A percentile compares a stretch with the other conserved stretches of the same genome.
phyloP scores from a whole-genome alignment of 768 basidiomycete genomes.

The Dacryopinax primogenitus region DNA sequence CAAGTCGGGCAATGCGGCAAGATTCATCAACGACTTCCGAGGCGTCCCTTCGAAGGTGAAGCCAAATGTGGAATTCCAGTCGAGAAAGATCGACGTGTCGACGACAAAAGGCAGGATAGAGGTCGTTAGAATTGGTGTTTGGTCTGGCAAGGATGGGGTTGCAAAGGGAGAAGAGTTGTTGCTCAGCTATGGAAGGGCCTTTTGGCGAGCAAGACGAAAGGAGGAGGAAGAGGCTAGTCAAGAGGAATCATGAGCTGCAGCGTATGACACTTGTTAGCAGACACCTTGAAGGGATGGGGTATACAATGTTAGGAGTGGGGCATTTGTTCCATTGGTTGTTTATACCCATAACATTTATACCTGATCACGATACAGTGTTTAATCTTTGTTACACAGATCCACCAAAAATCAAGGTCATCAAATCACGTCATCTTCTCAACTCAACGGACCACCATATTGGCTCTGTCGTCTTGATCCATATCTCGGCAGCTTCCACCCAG shows the following conservation, averaged over 20 bases:
- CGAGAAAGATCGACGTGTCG: slow-evolving; percentile 32
- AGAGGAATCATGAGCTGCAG: background rate
- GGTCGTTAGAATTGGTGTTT: slow-evolving; percentile 56
- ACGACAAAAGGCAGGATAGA: slow-evolving; percentile 40
- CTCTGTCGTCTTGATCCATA: slow-evolving; percentile 61
- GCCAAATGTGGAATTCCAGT: slow-evolving; percentile 56
- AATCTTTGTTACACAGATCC: too few relatives aligned
- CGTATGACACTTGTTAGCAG: too few relatives aligned
- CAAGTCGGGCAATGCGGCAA: slow-evolving; percentile 66
- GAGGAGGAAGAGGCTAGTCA: background rate
- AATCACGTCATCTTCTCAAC: slow-evolving; percentile 32
- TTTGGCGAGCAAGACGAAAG: slow-evolving; percentile 49
- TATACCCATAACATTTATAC: background rate
- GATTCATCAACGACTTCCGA: slow-evolving; percentile 86
- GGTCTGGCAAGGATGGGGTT: slow-evolving; percentile 47
- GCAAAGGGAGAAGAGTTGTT: slow-evolving; percentile 73
- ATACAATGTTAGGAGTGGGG: too few relatives aligned
- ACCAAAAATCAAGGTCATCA: too few relatives aligned
- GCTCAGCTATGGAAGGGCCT: slow-evolving; percentile 77
- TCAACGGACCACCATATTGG: slow-evolving; percentile 90
- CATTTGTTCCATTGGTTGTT: too few relatives aligned
- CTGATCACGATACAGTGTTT: background rate
- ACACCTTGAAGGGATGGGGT: too few relatives aligned
- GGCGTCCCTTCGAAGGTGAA: slow-evolving; percentile 41
- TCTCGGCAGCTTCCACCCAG: slow-evolving; percentile 46